Base-by-base conservation (phyloP, 2,329 filamentous ascomycete species). In the Fusarium kyushuense region DNA sequence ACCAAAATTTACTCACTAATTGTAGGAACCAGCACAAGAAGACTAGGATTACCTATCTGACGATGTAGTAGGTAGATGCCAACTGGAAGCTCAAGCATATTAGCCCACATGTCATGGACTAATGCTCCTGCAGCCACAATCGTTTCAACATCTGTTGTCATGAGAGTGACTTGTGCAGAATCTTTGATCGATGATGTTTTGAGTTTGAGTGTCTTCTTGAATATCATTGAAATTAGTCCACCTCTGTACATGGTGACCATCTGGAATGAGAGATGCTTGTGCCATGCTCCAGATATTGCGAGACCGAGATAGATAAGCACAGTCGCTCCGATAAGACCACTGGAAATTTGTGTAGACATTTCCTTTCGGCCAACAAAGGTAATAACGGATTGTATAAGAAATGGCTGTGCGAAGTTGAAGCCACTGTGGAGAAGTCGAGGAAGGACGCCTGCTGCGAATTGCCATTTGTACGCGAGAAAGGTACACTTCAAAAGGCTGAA, bases 171-270 rank as follows among this genome's bases (percentile, higher is more conserved):
- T 2, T 82, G 76, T 1, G 78, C 77, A 1, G 76, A 75, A 23
- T 81, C 79, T 17, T 79, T 77, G 25, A 77, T 71, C 2, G 72
- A 64, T 1, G 72, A 64, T 0, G 74, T 70, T 13, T 74, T 74
- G 17, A 82, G 62, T 1, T 71, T 66, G 1, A 83, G 58, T 0
- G 82, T 83, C 67, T 84, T 83, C 19, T 80, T 79, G 67, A 84
- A 88, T 3, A 89, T 81, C 66, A 87, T 75, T 0, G 83, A 81
- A 6, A 78, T 70, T 3, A 82, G 56, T 2, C 74, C 76, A 2
- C 75, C 79, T 23, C 80, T 76, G 32, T 76, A 72, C 74, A 79
- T 77, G 11, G 78, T 76, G 27, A 79, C 76, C 23, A 77, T 72
- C 36, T 79, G 78, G 46, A 72, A 77, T 0, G 78, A 77, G 23